phyloP scores from a whole-genome alignment of 1,139 yeast genomes.

The Scheffersomyces segobiensis region DNA sequence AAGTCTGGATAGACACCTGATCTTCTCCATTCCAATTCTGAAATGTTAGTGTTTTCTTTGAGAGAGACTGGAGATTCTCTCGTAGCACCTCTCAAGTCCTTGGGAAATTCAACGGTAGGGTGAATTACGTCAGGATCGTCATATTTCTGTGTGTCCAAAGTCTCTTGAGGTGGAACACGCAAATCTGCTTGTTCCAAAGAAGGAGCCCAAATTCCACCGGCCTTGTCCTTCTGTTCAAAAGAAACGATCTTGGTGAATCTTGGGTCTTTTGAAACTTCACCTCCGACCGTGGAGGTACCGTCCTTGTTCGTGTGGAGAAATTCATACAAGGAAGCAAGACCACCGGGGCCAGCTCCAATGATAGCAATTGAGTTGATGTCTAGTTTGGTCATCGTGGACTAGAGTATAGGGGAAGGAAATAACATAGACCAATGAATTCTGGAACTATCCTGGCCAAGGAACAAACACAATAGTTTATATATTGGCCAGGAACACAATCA shows the following conservation, averaged over 20 bases:
- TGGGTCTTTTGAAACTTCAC: slow-evolving; percentile 8
- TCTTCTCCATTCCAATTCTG: slow-evolving; percentile 37
- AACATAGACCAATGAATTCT: neutral
- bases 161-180: slow-evolving; percentile 28
- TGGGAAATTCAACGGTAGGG: slow-evolving; percentile 21
- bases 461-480: neutral
- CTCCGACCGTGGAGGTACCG: slow-evolving; percentile 30
- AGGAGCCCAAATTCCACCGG: slow-evolving; percentile 41
- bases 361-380: slow-evolving; percentile 26
- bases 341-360: slow-evolving; percentile 41
- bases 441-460: neutral
- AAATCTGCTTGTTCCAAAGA: slow-evolving; percentile 23
- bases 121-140: slow-evolving; percentile 25
- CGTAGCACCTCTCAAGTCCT: slow-evolving; percentile 13
- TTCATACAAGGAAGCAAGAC: slow-evolving; percentile 37
- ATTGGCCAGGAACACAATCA: neutral
- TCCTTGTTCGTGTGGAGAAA: slow-evolving; percentile 32
- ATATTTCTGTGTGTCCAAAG: slow-evolving; percentile 28
- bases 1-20: slow-evolving; percentile 45
- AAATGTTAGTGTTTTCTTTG: slow-evolving; percentile 9
- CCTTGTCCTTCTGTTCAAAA: slow-evolving; percentile 32
- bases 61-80: slow-evolving; percentile 17
- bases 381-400: neutral
- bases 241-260: slow-evolving; percentile 30
- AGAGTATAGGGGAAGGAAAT: neutral